These are phyloP conservation scores for Cardiospermum halicacabum DNA, from an alignment of 345 rosid genomes.

Conservation along the genomic window DNA sequence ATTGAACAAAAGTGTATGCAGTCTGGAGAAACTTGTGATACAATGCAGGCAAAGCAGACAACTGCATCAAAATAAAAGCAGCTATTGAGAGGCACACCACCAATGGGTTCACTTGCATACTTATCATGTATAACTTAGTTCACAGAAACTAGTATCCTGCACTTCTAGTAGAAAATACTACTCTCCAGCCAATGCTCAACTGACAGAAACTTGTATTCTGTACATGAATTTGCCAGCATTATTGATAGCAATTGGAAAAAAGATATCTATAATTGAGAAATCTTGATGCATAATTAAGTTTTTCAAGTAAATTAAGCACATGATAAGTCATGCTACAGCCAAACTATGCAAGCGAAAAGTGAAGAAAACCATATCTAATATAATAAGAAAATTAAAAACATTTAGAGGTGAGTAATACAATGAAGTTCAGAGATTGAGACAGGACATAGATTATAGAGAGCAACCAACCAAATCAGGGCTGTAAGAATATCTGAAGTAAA, in stretches of 20 bases:
- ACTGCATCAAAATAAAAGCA: not conserved
- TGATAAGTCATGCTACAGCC: not conserved
- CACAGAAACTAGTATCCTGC: not conserved
- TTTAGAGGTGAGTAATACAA: not conserved
- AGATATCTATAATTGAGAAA: not conserved
- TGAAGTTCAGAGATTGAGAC: not conserved
- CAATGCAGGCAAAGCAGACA: not conserved
- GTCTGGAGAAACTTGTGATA: not conserved
- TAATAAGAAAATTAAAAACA: not conserved
- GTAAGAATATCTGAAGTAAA: not conserved
- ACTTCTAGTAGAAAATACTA: not conserved
- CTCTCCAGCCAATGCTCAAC: not conserved
- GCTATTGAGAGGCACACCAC: not conserved
- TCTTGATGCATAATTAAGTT: not conserved
- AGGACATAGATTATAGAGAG: not conserved
- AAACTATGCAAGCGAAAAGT: not conserved
- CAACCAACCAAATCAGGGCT: too few relatives aligned
- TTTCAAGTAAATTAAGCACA: not conserved
- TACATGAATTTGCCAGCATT: not conserved
- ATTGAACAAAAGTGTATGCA: not conserved
- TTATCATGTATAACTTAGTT: not conserved
- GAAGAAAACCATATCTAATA: not conserved
- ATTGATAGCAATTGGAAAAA: not conserved
- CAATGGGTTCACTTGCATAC: not conserved
- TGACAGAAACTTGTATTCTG: too few relatives aligned